Conservation (phyloP, 176 grass and related monocot genomes). For the Carex myosuroides region DNA sequence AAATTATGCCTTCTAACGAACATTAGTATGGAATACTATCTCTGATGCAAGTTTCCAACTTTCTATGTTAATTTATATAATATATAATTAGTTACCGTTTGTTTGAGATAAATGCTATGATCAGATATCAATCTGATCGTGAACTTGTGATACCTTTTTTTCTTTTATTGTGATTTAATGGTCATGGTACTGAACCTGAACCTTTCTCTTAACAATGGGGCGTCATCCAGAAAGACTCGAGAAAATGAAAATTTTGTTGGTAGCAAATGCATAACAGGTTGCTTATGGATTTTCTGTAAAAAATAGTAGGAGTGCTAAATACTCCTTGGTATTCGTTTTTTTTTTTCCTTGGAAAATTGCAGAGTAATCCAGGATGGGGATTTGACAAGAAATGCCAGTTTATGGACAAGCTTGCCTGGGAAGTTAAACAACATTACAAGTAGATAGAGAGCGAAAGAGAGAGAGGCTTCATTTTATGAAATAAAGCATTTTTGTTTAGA, state of each 20-base stretch:
- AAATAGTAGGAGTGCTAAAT: neutral
- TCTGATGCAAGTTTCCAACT: neutral
- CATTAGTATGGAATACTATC: neutral
- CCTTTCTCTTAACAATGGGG: neutral
- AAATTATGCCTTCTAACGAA: neutral
- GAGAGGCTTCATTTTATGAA: constrained; percentile 7
- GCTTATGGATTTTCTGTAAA: neutral
- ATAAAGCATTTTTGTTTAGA: neutral
- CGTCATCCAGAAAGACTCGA: neutral
- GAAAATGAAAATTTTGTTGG: neutral
- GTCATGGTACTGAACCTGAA: neutral
- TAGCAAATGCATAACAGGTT: neutral
- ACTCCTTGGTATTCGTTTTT: neutral
- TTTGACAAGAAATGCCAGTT: constrained; percentile 83
- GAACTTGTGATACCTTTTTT: neutral
- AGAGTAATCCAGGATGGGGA: constrained; percentile 84
- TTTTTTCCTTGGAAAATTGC: constrained; percentile 21
- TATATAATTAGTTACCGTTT: neutral
- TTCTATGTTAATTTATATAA: neutral
- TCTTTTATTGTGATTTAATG: neutral
- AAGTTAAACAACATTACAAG: constrained; percentile 66
- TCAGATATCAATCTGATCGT: neutral
- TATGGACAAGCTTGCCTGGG: constrained; percentile 81
- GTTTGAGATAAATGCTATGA: neutral
- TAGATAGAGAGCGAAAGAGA: constrained; percentile 18